Evolutionary conservation across 768 basidiomycete species (phyloP), one percentile per base, ranked within the genome.

Genomic region (Dioszegia crocea): DNA sequence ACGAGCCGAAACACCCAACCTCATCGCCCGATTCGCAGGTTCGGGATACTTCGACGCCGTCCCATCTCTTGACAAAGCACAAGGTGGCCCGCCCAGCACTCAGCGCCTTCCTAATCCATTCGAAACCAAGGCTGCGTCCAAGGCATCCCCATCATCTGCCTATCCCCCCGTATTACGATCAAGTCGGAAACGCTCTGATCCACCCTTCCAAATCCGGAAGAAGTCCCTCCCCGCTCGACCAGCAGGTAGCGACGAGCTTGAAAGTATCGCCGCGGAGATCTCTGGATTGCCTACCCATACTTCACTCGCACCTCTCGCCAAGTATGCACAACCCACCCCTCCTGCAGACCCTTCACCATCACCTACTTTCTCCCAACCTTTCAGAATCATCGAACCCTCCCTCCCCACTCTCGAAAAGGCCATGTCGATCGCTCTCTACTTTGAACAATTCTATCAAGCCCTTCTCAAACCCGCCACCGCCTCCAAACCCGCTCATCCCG

Each of bases 361-460:
- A 26, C 43, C 53, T 12, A 57, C 64, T 3, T 53, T 53, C 26
- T 11, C 36, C 3, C 51, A 53, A 29, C 69, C 68, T n/a, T 68
- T 71, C 48, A 41, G 76, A 23, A 48, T 70, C 53, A 87, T 97
- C 70, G 84, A 82, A 14, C 92, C 94, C 38, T 93, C 92, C 54
- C 81, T 99, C 57, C 82, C 86, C 41, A 96, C 94, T 29, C 81
- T 97, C 71, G 93, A 99, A 78, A 92, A 88, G 76, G 90, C 92
- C 50, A 89, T 91, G 59, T 87, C 92, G 31, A 86, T 88, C 39
- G 85, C 88, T 74, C 89, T 97, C 79, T 96, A 86, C 82, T 96
- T 98, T 49, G 77, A 78, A 56, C 75, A 76, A 24, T 72, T 70
- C 59, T 78, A 78, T 55, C 73, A 76, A 56, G 67, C 70, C 29